Evolutionary conservation across 768 basidiomycete species (phyloP).

Genomic region (Amanita jacksonii): DNA sequence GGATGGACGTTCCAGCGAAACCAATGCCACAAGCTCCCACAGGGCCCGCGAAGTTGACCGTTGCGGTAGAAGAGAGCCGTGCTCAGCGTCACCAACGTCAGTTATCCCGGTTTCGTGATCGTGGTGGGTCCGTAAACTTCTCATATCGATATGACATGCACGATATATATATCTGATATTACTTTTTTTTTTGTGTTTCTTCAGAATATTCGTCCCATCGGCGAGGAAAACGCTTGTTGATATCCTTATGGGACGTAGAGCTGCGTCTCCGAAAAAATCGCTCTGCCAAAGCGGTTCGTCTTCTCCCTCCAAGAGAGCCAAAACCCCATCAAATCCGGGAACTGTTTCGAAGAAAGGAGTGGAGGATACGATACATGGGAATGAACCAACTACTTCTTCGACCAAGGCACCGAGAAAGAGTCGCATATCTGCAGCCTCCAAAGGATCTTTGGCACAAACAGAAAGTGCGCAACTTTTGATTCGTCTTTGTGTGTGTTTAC

Average conservation of each 20-base stretch:
- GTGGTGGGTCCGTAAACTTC: constrained; percentile 52
- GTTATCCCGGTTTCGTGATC: constrained; percentile 58
- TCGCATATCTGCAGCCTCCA: neutral
- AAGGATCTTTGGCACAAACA: neutral
- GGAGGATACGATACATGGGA: neutral
- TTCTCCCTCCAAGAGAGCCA: constrained; percentile 19
- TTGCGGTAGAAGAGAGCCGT: constrained; percentile 41
- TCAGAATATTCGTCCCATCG: constrained; percentile 46
- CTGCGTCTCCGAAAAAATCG: constrained; percentile 20
- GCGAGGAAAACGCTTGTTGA: constrained; percentile 39
- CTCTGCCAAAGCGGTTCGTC: constrained; percentile 19
- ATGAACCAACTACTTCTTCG: neutral
- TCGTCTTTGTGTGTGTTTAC: neutral
- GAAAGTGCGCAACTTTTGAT: neutral
- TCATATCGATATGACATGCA: too few relatives aligned
- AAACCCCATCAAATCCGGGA: constrained; percentile 7
- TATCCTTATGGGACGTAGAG: constrained; percentile 38
- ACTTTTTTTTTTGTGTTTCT: too few relatives aligned
- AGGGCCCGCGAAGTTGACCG: neutral
- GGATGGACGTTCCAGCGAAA: constrained; percentile 3
- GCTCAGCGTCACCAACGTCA: constrained; percentile 51
- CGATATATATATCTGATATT: too few relatives aligned
- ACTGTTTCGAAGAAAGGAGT: neutral
- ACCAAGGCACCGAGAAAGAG: neutral
- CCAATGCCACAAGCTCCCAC: neutral